Evolutionary conservation across 768 basidiomycete species (phyloP), one percentile per base, ranked within the genome.

Genomic region (Pleurotus salmoneostramineus): DNA sequence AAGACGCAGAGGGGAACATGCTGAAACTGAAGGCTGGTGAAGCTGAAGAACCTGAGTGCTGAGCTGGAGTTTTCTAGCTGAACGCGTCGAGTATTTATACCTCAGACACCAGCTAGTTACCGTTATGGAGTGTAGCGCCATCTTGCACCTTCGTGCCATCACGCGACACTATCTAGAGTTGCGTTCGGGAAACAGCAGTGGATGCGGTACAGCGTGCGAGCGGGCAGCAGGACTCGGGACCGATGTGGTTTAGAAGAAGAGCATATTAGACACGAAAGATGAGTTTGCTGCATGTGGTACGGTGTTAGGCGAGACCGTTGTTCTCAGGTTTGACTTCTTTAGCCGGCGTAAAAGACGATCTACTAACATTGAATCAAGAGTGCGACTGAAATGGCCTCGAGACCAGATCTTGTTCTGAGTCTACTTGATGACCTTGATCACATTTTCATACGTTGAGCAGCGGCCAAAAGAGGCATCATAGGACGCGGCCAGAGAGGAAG

Each of bases 1-100:
- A 63, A 51, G 74, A 73, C 42, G 68, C 64, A 56, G 71, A 56
- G 48, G 56, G 40, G 62, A 77, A 75, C 77, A 78, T 78, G 37
- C 43, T 40, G 6, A 14, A 21, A 11, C 6, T 6, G 21, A 27
- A 27, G 21, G 21, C 21, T 27, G 21, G 21, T 27, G 21, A 14
- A 43, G 35, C 50, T 51, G n/a, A 35, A 14, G 21, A 31, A 33
- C 6, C 27, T 33, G 33, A 51, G 17, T 6, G 50, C 1, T 51
- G 36, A 11, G 10, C 27, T 5, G 33, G 17, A 1, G 12, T 35
- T 14, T 27, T 1, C 14, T 37, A 6, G 15, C 6, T 1, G 12
- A 15, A 17, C 8, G 15, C 8, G 15, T 7, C 44, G 17, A 17
- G 44, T 45, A 45, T 45, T 45, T 45, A 45, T 45, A 17, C 44